Evolutionary conservation across 768 basidiomycete genomes (phyloP).

Genomic region (Kwoniella sp.): DNA sequence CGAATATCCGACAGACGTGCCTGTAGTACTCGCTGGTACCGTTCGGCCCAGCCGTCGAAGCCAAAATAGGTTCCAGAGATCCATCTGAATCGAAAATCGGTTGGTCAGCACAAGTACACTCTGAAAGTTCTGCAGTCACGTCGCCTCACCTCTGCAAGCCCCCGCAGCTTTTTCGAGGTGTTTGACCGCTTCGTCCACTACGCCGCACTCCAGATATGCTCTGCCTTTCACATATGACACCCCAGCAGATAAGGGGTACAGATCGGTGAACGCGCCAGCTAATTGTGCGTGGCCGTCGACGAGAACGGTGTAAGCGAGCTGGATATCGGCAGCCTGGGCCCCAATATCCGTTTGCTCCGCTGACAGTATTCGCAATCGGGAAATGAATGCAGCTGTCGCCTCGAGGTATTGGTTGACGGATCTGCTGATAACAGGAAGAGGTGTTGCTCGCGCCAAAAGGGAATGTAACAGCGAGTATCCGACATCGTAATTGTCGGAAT

Average conservation of each 20-base stretch:
- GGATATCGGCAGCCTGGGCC: constrained; percentile 67
- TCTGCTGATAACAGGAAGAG: constrained; percentile 6
- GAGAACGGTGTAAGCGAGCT: constrained; percentile 72
- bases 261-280: constrained; percentile 68
- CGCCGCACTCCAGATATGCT: constrained; percentile 67
- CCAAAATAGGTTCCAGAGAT: constrained; percentile 20
- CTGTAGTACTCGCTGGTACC: constrained; percentile 71
- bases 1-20: constrained; percentile 76
- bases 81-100: constrained; percentile 30
- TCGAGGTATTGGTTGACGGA: constrained; percentile 62
- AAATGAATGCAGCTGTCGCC: constrained; percentile 68
- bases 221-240: constrained; percentile 72
- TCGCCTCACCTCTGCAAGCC: constrained; percentile 33
- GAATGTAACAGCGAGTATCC: constrained; percentile 48
- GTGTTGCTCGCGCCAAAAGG: constrained; percentile 30
- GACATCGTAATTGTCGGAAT: constrained; percentile 30
- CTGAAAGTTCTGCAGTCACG: neutral
- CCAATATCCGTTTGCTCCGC: constrained; percentile 21
- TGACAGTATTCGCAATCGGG: constrained; percentile 64
- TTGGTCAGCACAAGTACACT: constrained; percentile 57
- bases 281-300: constrained; percentile 65
- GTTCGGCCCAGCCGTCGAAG: constrained; percentile 9
- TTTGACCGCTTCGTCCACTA: constrained; percentile 71
- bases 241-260: constrained; percentile 77
- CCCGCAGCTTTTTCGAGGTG: constrained; percentile 74